Evolutionary conservation across 345 rosid species (phyloP), one percentile per base, ranked within the genome.

Genomic region (Cardamine resedifolia): DNA sequence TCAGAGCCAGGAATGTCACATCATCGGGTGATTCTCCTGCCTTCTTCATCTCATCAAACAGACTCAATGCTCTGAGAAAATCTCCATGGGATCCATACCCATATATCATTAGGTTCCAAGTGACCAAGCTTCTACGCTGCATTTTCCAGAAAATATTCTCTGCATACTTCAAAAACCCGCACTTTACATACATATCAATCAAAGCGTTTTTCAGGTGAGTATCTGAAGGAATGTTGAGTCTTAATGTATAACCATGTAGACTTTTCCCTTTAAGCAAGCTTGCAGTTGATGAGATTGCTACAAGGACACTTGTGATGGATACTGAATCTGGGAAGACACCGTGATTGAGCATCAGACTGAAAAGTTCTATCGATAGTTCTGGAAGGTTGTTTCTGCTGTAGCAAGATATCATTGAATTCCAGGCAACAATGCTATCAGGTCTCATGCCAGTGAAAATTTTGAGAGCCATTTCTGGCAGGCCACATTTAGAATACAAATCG

Each of bases 371-470:
- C 10, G 91, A 83, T 64, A 73, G 58, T 69, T 91, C 94, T 10
- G 92, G 89, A 36, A 75, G 80, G 51, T 80, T 84, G 69, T 88
- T 86, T 41, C 87, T 56, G 81, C 81, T 78, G 69, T 84, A 86
- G 82, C 96, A 86, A 31, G 94, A 86, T 33, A 89, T 78, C 81
- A 86, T 81, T 53, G 92, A 80, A 75, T 92, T 92, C 98, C 96
- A 89, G 39, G 85, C 82, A 65, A 86, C 92, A 27, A 86, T 82
- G 78, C 75, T 92, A 60, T 84, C 81, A 1, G 51, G 51, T 19
- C 63, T 84, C 91, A 88, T 88, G 16, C 24, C 44, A 18, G 78
- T 73, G 78, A 92, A 92, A 60, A 85, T 63, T 56, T 72, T 50
- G 60, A 68, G 82, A 49, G 96, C 88, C 81, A 75, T 80, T n/a